These are phyloP conservation scores for Myxozyma sirexii DNA, from an alignment of 805 yeast species.

Conservation along the genomic window DNA sequence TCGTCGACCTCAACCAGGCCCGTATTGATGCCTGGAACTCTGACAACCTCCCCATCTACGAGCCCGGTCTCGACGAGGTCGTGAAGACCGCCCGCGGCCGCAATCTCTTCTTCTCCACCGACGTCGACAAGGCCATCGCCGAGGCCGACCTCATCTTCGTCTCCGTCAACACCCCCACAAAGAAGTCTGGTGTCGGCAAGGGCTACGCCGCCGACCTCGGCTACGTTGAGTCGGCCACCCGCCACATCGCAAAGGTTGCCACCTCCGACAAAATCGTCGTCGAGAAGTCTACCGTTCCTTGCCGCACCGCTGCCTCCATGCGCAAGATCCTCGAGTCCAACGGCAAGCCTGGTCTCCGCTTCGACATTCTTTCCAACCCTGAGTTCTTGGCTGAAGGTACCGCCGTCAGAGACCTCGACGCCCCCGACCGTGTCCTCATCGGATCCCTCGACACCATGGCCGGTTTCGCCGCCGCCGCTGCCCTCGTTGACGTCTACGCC, in stretches of 20 bases:
- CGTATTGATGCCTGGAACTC: constrained; percentile 42
- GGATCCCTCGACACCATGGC: constrained; percentile 38
- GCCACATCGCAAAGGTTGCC: constrained; percentile 40
- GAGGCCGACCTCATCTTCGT: constrained; percentile 42
- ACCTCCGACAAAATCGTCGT: constrained; percentile 40
- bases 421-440: constrained; percentile 40
- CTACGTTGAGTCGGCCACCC: constrained; percentile 40
- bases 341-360: constrained; percentile 39
- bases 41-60: constrained; percentile 40
- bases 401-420: constrained; percentile 38
- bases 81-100: constrained; percentile 38
- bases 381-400: constrained; percentile 42
- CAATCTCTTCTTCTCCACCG: constrained; percentile 41
- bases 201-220: constrained; percentile 42
- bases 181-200: constrained; percentile 39
- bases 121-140: constrained; percentile 38
- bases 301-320: constrained; percentile 40
- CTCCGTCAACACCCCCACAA: constrained; percentile 42
- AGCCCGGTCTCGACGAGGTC: constrained; percentile 41
- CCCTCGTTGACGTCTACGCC: constrained; percentile 40
- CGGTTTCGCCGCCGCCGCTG: constrained; percentile 40
- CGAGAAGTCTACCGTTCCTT: constrained; percentile 41
- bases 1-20: constrained; percentile 39
- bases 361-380: constrained; percentile 41
- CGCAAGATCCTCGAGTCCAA: constrained; percentile 40